These are phyloP conservation scores for Candida manassasensis DNA, from an alignment of 805 yeast species.

Conservation along the genomic window DNA sequence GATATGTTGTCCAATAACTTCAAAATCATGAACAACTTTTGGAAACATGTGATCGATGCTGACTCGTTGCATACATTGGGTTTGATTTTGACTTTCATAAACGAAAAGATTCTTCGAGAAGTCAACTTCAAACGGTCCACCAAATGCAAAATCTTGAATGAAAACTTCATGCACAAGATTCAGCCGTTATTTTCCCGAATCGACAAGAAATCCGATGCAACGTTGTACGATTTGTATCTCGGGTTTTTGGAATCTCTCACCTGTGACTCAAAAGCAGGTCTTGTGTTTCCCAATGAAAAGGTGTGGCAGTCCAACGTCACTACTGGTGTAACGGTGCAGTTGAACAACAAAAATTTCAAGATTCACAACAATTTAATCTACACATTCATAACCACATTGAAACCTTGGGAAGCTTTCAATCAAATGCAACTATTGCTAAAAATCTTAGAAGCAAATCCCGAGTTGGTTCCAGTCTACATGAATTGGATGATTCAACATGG, in stretches of 20 bases:
- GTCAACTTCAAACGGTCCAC: constrained; percentile 57
- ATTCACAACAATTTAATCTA: constrained; percentile 66
- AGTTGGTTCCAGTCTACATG: constrained; percentile 68
- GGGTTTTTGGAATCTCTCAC: constrained; percentile 46
- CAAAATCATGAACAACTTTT: constrained; percentile 60
- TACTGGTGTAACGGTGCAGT: constrained; percentile 40
- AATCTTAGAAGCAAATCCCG: constrained; percentile 55
- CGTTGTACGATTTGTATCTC: constrained; percentile 37
- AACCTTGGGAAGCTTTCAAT: constrained; percentile 73
- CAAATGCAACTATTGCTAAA: constrained; percentile 54
- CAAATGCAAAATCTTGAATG: constrained; percentile 74
- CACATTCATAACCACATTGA: constrained; percentile 56
- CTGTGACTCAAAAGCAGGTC: constrained; percentile 47
- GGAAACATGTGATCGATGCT: constrained; percentile 53
- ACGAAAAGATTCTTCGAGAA: constrained; percentile 52
- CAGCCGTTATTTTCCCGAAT: constrained; percentile 40
- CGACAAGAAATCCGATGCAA: constrained; percentile 21
- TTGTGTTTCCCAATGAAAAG: constrained; percentile 43
- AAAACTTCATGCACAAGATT: constrained; percentile 59
- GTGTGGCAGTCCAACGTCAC: constrained; percentile 36
- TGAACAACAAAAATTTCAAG: constrained; percentile 50
- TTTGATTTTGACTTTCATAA: constrained; percentile 47
- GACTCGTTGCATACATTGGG: constrained; percentile 43
- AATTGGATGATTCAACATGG: constrained; percentile 48
- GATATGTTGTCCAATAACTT: constrained; percentile 52